phyloP scores from a whole-genome alignment of 495 filamentous ascomycete species.

The Trichoderma parareesei region DNA sequence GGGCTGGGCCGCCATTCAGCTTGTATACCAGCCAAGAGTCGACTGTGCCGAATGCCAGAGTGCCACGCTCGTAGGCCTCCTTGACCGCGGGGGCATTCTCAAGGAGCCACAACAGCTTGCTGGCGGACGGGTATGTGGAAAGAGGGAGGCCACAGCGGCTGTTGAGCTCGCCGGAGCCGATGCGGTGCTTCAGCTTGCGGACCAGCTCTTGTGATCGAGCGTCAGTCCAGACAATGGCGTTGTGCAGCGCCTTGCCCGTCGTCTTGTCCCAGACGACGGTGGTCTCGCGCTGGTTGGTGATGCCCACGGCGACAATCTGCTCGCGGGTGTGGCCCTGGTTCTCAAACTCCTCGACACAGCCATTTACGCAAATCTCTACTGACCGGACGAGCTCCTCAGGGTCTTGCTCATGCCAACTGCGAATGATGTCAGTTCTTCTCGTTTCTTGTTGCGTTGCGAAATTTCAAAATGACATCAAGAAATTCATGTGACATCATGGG shows the following conservation, averaged over 20 bases:
- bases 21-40: constrained; percentile 73
- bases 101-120: constrained; percentile 68
- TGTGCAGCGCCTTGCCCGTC: constrained; percentile 65
- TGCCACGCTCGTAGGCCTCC: constrained; percentile 57
- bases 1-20: constrained; percentile 60
- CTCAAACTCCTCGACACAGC: constrained; percentile 55
- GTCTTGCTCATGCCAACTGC: constrained; percentile 76
- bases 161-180: constrained; percentile 34
- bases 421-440: neutral
- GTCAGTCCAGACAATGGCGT: constrained; percentile 58
- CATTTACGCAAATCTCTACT: constrained; percentile 67
- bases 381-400: constrained; percentile 61
- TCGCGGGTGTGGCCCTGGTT: constrained; percentile 52
- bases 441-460: neutral
- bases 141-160: constrained; percentile 66
- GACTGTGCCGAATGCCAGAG: constrained; percentile 67
- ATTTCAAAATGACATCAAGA: too few species aligned
- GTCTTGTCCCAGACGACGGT: constrained; percentile 71
- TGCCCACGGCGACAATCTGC: constrained; percentile 64
- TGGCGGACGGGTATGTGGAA: constrained; percentile 71
- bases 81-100: constrained; percentile 54
- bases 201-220: constrained; percentile 73
- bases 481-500: neutral
- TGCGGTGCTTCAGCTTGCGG: constrained; percentile 42
- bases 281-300: constrained; percentile 77